Percentiles rank a stretch among this genome's conserved stretches.
Conservation (phyloP, 2,329 filamentous ascomycete species). For the Fonsecaea erecta region DNA sequence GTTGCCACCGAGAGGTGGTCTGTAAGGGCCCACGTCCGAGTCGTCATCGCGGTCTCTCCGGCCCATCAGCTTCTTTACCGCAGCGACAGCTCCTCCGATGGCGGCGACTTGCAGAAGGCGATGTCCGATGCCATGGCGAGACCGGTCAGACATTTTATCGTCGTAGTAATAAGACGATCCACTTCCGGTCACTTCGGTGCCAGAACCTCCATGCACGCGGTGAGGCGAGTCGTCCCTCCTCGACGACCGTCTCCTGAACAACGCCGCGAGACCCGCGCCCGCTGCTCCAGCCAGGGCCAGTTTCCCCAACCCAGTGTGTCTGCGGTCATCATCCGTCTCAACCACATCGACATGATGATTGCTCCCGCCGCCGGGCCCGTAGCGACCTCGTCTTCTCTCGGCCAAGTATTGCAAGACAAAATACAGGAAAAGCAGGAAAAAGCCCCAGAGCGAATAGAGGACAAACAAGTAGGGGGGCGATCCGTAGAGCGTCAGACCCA, state of each 20-base stretch:
- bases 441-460: conserved; percentile 78
- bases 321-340: conserved; percentile 47
- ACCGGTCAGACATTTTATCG: conserved; percentile 67
- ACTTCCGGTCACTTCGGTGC: conserved; percentile 44
- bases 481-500: conserved; percentile 89
- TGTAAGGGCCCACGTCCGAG: conserved; percentile 58
- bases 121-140: conserved; percentile 63
- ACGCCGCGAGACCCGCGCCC: conserved; percentile 62
- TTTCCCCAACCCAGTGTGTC: conserved; percentile 52
- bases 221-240: conserved; percentile 38
- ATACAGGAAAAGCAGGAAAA: conserved; percentile 72
- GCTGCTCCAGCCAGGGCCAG: conserved; percentile 61
- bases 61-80: conserved; percentile 65
- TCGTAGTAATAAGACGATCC: conserved; percentile 63
- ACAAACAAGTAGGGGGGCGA: conserved; percentile 86
- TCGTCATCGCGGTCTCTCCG: conserved; percentile 59
- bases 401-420: conserved; percentile 78
- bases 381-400: conserved; percentile 59
- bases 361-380: conserved; percentile 64
- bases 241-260: conserved; percentile 45
- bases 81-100: conserved; percentile 64
- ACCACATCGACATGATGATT: conserved; percentile 60
- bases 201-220: conserved; percentile 48
- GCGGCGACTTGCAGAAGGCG: conserved; percentile 66
- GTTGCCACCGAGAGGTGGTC: conserved; percentile 55